phyloP scores from a whole-genome alignment of 2,329 filamentous ascomycete genomes.

The Stagonosporopsis cucurbitacearum region DNA sequence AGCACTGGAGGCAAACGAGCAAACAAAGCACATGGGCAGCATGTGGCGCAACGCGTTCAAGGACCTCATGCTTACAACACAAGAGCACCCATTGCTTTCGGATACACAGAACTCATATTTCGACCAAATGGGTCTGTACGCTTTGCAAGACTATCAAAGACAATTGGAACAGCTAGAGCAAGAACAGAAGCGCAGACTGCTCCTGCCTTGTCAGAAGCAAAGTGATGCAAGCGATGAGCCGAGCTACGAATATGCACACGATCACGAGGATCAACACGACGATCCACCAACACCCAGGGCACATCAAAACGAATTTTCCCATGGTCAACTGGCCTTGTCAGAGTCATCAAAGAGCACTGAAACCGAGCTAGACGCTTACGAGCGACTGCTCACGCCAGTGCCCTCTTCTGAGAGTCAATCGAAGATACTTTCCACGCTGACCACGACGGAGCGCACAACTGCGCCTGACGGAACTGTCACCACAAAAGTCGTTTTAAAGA shows the following conservation, averaged over 20 bases:
- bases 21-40: slow-evolving; percentile 45
- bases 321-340: neutral
- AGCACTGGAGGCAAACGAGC: slow-evolving; percentile 57
- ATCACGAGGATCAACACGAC: slow-evolving; percentile 44
- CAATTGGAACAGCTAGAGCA: slow-evolving; percentile 11
- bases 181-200: neutral
- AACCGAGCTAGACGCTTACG: slow-evolving; percentile 62
- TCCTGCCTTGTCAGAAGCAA: neutral
- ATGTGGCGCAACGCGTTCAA: slow-evolving; percentile 66
- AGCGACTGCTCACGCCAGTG: slow-evolving; percentile 53
- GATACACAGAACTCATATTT: slow-evolving; percentile 16
- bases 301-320: slow-evolving; percentile 17
- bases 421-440: slow-evolving; percentile 61
- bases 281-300: slow-evolving; percentile 41
- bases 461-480: slow-evolving; percentile 64
- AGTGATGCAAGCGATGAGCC: slow-evolving; percentile 33
- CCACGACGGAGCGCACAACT: slow-evolving; percentile 62
- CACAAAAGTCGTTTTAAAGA: slow-evolving; percentile 64
- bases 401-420: slow-evolving; percentile 16
- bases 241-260: slow-evolving; percentile 42
- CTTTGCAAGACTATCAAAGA: slow-evolving; percentile 8
- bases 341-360: neutral
- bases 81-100: slow-evolving; percentile 13
- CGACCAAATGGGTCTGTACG: slow-evolving; percentile 20
- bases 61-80: slow-evolving; percentile 58